These are phyloP conservation scores for Planoprotostelium fungivorum DNA, from an alignment of 78 protist genomes.

Conservation along the genomic window DNA sequence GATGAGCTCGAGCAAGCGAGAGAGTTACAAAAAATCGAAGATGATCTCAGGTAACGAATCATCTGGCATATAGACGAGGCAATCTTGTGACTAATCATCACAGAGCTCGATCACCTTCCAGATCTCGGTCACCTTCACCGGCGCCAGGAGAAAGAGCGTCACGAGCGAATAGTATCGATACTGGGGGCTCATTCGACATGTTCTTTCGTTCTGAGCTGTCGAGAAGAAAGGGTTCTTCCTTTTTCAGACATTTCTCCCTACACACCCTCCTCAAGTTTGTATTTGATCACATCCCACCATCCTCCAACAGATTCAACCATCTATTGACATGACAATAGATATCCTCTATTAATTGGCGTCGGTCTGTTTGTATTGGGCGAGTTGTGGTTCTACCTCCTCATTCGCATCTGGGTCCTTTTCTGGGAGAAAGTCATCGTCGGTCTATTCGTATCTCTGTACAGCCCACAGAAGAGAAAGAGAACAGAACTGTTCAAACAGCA, in stretches of 20 bases:
- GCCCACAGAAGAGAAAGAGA: not conserved
- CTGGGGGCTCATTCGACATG: too few relatives aligned
- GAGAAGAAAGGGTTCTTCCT: too few relatives aligned
- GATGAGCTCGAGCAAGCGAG: not conserved
- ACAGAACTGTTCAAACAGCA: not conserved
- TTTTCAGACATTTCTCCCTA: not conserved
- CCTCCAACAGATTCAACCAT: not conserved
- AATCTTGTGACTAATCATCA: too few relatives aligned
- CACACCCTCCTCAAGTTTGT: not conserved
- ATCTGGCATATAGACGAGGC: too few relatives aligned
- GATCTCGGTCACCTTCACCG: not conserved
- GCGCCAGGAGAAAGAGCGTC: slow-evolving; percentile 1
- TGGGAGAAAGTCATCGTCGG: not conserved
- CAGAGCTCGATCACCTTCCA: not conserved
- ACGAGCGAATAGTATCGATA: too few relatives aligned
- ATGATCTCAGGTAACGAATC: not conserved
- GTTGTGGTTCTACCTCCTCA: not conserved
- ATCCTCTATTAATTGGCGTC: not conserved
- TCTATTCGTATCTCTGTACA: not conserved
- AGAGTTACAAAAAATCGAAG: not conserved
- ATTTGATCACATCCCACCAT: too few relatives aligned
- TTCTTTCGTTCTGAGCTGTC: too few relatives aligned
- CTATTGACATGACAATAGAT: not conserved
- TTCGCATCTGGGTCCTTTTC: not conserved
- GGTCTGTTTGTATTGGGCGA: not conserved